Base-by-base conservation (phyloP, 441 rosid genomes). In the Erodium trifolium region DNA sequence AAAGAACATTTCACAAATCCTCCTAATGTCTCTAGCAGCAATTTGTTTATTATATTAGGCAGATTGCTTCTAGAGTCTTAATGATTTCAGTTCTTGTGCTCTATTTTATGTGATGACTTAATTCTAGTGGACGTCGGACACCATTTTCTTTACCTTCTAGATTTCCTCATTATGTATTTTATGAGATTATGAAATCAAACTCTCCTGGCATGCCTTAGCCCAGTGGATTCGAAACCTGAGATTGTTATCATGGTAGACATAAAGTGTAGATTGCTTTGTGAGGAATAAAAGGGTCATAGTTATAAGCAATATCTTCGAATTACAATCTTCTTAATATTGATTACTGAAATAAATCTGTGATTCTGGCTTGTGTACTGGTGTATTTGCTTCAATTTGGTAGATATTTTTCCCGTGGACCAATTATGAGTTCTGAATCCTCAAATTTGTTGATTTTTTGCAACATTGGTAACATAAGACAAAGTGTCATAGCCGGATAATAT, bases 341-440 rank as follows among this genome's bases (percentile, higher is more conserved):
- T 72, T 18, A 9, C 29, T 60, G 10, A 69, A 12, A 1, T 16
- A 72, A 27, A 68, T 60, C 11, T 60, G 34, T 10, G 68, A 65
- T 55, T 8, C 1, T 73, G 13, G 27, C 68, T 47, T 67, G 70
- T 73, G 72, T 60, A 11, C 89, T 89, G 98, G 98, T 93, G 19
- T 93, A 93, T 78, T 91, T 97, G 98, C 96, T 93, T 78, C 97
- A 93, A 67, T 93, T 93, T 71, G 98, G 98, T 84, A 88, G 98
- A 91, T 93, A 88, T 86, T 89, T 91, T 70, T 96, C 98, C 0
- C 88, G 92, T 75, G 97, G 98, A 80, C 96, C 97, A 43, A 76
- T 91, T 68, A 97, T 93, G 82, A 91, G 98, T 86, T 71, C 64
- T 67, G 31, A 55, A 19, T 71, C 31, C 70, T 8, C 18, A 67